Evolutionary conservation across 2,329 filamentous ascomycete genomes (phyloP).

Genomic region (Diaporthe capsici): DNA sequence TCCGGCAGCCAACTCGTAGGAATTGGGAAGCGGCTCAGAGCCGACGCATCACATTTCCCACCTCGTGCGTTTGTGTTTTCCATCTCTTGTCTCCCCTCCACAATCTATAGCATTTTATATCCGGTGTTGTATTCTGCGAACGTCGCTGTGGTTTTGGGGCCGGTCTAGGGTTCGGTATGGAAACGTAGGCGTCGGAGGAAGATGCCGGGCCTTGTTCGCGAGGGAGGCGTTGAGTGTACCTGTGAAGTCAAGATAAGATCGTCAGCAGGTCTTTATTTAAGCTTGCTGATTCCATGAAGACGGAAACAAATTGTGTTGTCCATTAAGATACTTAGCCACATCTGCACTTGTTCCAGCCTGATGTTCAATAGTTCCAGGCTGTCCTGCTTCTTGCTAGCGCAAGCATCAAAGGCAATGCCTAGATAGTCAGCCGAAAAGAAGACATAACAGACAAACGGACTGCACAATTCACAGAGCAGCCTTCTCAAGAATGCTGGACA

Average conservation of each 20-base stretch:
- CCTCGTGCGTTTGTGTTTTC: not conserved
- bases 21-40: not conserved
- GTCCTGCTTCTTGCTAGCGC: not conserved
- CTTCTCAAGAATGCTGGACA: not conserved
- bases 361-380: not conserved
- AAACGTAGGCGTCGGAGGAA: not conserved
- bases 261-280: not conserved
- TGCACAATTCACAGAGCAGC: not conserved
- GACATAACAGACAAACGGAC: not conserved
- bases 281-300: too few species aligned
- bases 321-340: too few species aligned
- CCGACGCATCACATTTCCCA: not conserved
- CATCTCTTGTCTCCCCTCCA: not conserved
- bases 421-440: not conserved
- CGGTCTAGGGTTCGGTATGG: not conserved
- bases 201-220: not conserved
- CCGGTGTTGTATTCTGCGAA: not conserved
- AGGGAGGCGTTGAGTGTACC: not conserved
- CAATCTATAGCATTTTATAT: not conserved
- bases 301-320: not conserved
- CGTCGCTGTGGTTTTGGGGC: too few species aligned
- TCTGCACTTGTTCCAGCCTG: too few species aligned
- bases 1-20: too few species aligned
- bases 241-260: too few species aligned
- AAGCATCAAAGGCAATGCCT: not conserved